These are phyloP conservation scores for Blepharisma japonicum DNA, from an alignment of 73 alveolate species.

Conservation along the genomic window DNA sequence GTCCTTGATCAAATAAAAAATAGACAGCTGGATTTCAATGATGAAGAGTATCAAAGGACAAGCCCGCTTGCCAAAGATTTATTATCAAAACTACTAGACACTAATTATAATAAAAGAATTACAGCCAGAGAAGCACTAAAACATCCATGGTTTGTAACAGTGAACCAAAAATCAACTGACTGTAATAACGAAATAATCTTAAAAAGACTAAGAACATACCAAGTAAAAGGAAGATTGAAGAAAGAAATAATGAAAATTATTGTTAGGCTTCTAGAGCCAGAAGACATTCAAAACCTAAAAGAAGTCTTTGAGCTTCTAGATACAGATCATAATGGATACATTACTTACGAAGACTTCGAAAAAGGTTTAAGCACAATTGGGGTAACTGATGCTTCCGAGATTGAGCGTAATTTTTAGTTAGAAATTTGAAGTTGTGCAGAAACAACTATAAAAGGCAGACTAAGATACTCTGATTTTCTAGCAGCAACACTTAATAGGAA, in stretches of 20 bases:
- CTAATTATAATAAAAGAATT: too few species aligned
- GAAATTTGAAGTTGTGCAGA: background rate
- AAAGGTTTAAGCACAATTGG: background rate
- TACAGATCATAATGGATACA: background rate
- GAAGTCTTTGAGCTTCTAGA: background rate
- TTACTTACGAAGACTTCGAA: background rate
- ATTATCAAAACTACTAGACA: too few species aligned
- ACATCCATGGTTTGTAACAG: too few species aligned
- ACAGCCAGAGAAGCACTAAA: too few species aligned
- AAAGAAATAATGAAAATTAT: background rate
- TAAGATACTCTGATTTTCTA: constrained; percentile 34
- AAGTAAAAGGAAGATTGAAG: background rate
- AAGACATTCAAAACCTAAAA: background rate
- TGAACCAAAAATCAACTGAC: too few species aligned
- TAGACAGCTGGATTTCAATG: too few species aligned
- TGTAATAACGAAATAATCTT: too few species aligned
- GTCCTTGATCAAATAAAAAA: background rate
- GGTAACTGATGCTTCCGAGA: background rate
- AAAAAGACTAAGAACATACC: background rate
- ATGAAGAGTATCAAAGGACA: too few species aligned
- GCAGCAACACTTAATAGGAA: constrained; percentile 23
- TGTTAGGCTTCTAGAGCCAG: background rate
- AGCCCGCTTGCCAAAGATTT: too few species aligned
- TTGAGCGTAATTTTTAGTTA: background rate
- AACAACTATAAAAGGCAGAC: background rate